These are phyloP conservation scores for Fusarium hainanense DNA, from an alignment of 2,329 filamentous ascomycete species.

Conservation along the genomic window DNA sequence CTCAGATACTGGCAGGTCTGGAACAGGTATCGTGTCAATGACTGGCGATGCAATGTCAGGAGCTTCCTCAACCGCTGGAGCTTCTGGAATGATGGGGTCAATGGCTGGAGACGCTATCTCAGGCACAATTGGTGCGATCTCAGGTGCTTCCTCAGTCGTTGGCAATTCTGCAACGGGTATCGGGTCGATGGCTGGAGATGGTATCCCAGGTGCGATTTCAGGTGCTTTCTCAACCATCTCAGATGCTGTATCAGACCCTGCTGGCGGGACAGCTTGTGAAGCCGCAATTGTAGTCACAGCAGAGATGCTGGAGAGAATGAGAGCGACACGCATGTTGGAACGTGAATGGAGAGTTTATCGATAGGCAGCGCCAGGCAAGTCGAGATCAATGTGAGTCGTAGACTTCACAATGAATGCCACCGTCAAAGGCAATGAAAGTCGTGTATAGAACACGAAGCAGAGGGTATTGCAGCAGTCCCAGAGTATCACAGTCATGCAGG, in stretches of 20 bases:
- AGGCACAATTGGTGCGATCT: not conserved
- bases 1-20: not conserved
- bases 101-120: not conserved
- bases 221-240: not conserved
- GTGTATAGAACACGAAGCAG: not conserved
- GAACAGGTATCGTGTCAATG: not conserved
- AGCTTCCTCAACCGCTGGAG: not conserved
- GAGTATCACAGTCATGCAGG: not conserved
- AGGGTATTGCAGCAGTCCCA: not conserved
- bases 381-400: not conserved
- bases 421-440: not conserved
- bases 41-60: not conserved
- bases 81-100: not conserved
- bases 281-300: constrained; percentile 2
- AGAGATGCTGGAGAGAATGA: constrained; percentile 4
- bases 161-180: not conserved
- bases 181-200: not conserved
- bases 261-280: not conserved
- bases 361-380: not conserved
- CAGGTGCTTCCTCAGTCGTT: not conserved
- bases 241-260: not conserved
- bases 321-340: constrained; percentile 7
- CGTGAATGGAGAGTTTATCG: not conserved
- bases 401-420: not conserved
- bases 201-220: not conserved